Conservation (phyloP, 768 basidiomycete genomes). For the Rhodotorula toruloides region DNA sequence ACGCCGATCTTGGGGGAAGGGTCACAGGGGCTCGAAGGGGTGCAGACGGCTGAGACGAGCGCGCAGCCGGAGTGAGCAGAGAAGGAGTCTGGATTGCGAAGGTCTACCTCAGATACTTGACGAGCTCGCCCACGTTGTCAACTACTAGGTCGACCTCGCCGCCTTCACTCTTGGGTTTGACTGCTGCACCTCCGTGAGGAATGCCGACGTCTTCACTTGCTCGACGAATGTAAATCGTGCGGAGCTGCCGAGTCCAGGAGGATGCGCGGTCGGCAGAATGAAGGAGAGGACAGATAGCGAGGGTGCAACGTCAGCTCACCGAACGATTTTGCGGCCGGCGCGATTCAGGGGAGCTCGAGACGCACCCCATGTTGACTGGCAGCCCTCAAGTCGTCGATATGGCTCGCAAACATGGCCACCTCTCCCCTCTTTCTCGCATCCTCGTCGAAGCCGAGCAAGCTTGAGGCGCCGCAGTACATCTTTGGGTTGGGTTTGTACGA, state of each 20-base stretch:
- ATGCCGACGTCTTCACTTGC: slow-evolving; percentile 13
- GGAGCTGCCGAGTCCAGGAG: slow-evolving; percentile 10
- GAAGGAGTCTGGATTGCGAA: too few relatives aligned
- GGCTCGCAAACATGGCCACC: slow-evolving; percentile 22
- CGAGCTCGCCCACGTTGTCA: not conserved
- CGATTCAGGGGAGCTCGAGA: not conserved
- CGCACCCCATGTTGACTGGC: slow-evolving; percentile 21
- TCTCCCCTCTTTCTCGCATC: slow-evolving; percentile 6
- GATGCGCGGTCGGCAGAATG: not conserved
- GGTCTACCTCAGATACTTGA: not conserved
- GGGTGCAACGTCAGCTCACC: too few relatives aligned
- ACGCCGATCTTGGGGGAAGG: slow-evolving; percentile 41
- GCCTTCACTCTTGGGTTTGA: slow-evolving; percentile 12
- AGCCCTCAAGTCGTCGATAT: slow-evolving; percentile 20
- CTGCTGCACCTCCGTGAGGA: slow-evolving; percentile 7
- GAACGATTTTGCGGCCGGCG: too few relatives aligned
- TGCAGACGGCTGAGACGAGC: not conserved
- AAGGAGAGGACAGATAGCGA: not conserved
- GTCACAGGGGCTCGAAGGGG: slow-evolving; percentile 33
- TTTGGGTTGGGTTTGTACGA: slow-evolving; percentile 34
- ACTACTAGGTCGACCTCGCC: slow-evolving; percentile 26
- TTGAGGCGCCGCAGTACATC: slow-evolving; percentile 27
- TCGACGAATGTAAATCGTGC: slow-evolving; percentile 28
- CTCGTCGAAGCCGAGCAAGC: slow-evolving; percentile 8
- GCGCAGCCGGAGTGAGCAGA: too few relatives aligned